Percentiles rank a stretch among this genome's conserved stretches.
Evolutionary conservation across 202 grass and related monocot species (phyloP).

Genomic region (Digitaria exilis): DNA sequence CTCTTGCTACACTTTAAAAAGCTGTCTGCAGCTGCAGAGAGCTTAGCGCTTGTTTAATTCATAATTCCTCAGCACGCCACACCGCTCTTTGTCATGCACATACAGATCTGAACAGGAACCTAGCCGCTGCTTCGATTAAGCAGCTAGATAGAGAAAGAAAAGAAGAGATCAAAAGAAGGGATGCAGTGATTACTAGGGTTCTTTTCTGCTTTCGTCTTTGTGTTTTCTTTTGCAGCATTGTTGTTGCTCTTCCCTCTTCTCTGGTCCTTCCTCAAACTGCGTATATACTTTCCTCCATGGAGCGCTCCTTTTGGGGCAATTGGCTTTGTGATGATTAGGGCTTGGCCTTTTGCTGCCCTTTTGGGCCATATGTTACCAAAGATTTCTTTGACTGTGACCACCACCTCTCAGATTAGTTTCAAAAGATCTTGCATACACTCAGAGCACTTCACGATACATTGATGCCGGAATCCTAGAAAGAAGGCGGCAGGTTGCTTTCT

Average conservation of each 20-base stretch:
- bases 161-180: conserved; percentile 59
- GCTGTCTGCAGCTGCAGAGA: conserved; percentile 32
- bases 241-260: conserved; percentile 28
- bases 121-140: conserved; percentile 45
- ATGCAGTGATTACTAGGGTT: conserved; percentile 58
- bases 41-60: conserved; percentile 41
- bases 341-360: conserved; percentile 65
- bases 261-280: conserved; percentile 58
- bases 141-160: conserved; percentile 54
- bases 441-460: conserved; percentile 20
- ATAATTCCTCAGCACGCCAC: conserved; percentile 44
- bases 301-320: conserved; percentile 76
- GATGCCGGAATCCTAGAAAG: conserved; percentile 40
- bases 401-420: conserved; percentile 49
- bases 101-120: conserved; percentile 50
- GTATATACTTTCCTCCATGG: conserved; percentile 59
- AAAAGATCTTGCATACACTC: conserved; percentile 40
- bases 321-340: conserved; percentile 71
- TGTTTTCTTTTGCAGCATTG: conserved; percentile 56
- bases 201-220: conserved; percentile 66
- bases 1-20: conserved; percentile 51
- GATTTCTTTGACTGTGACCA: conserved; percentile 76
- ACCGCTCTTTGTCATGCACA: conserved; percentile 41
- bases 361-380: conserved; percentile 65
- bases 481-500: conserved; percentile 25